A percentile compares a stretch with the other conserved stretches of the same genome.
These are phyloP conservation scores for Codiaeum variegatum DNA, from an alignment of 441 rosid species.

Conservation along the genomic window DNA sequence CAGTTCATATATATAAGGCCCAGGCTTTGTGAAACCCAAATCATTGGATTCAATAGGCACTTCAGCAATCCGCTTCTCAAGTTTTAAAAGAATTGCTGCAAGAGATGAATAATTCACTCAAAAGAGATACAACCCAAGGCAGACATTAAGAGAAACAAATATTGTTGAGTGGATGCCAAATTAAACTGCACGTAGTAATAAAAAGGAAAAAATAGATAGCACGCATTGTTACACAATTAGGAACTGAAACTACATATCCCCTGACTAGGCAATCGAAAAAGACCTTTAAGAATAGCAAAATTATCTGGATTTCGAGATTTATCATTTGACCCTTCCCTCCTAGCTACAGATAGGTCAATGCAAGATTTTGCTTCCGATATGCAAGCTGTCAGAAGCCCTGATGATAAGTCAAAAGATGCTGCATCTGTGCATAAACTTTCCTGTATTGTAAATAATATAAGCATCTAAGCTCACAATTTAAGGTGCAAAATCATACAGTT, in stretches of 20 bases:
- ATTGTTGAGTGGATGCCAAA: conserved; percentile 8
- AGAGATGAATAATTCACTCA: conserved; percentile 21
- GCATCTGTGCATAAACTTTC: conserved; percentile 94
- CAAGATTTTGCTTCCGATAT: conserved; percentile 86
- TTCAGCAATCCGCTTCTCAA: conserved; percentile 81
- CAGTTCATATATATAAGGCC: conserved; percentile 80
- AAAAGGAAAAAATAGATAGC: neutral
- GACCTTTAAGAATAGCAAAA: conserved; percentile 94
- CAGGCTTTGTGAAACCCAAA: conserved; percentile 88
- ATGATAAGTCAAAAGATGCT: conserved; percentile 89
- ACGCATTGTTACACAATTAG: neutral
- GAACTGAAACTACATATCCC: conserved; percentile 3
- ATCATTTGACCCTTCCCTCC: conserved; percentile 70
- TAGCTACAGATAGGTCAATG: conserved; percentile 58
- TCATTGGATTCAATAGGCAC: conserved; percentile 75
- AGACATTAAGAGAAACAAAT: conserved; percentile 11
- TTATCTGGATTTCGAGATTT: conserved; percentile 71
- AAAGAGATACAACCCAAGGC: conserved; percentile 3
- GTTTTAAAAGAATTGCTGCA: conserved; percentile 88
- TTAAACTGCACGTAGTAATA: conserved; percentile 13
- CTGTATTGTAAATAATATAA: conserved; percentile 41
- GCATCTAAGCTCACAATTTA: conserved; percentile 16
- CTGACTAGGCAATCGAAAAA: conserved; percentile 15
- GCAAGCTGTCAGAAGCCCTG: conserved; percentile 76
- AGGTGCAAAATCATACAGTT: conserved; percentile 1